These are phyloP conservation scores for Ceratocystis eucalypticola DNA, from an alignment of 2,329 filamentous ascomycete genomes.

Conservation along the genomic window DNA sequence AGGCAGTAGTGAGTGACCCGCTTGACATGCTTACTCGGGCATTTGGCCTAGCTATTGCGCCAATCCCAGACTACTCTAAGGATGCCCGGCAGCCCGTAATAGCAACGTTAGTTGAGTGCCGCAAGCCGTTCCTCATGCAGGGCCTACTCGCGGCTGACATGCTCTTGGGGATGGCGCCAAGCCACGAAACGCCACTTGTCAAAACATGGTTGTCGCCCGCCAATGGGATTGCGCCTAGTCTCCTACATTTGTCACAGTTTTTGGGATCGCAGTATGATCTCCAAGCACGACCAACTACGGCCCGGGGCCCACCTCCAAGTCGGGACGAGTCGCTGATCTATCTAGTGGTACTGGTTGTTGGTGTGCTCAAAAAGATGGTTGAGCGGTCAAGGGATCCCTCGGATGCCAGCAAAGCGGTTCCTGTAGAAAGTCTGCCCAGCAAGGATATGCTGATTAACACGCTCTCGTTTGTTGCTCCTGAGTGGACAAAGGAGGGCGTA, in stretches of 20 bases:
- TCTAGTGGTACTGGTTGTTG: conserved; percentile 55
- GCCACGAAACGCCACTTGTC: conserved; percentile 58
- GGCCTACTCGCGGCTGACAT: conserved; percentile 85
- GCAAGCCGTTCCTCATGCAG: conserved; percentile 85
- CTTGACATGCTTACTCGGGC: conserved; percentile 74
- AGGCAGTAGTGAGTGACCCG: conserved; percentile 42
- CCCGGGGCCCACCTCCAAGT: conserved; percentile 26
- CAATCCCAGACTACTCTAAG: conserved; percentile 55
- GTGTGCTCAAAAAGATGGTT: conserved; percentile 51
- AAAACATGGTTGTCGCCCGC: conserved; percentile 69
- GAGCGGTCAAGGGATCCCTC: conserved; percentile 53
- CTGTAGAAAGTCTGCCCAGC: conserved; percentile 49
- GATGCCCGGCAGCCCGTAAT: conserved; percentile 45
- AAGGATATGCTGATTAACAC: conserved; percentile 54
- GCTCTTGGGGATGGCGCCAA: conserved; percentile 58
- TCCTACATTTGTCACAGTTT: conserved; percentile 61
- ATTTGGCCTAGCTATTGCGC: conserved; percentile 75
- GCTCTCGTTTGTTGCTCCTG: conserved; percentile 48
- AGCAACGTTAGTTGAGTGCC: conserved; percentile 58
- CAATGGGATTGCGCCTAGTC: conserved; percentile 69
- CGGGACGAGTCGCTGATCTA: conserved; percentile 43
- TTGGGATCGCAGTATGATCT: conserved; percentile 52
- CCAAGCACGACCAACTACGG: conserved; percentile 27
- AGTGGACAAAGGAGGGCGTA: conserved; percentile 51
- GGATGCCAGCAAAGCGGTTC: conserved; percentile 37